Conservation (phyloP, 2,329 filamentous ascomycete species). For the Microdochium trichocladiopsis region DNA sequence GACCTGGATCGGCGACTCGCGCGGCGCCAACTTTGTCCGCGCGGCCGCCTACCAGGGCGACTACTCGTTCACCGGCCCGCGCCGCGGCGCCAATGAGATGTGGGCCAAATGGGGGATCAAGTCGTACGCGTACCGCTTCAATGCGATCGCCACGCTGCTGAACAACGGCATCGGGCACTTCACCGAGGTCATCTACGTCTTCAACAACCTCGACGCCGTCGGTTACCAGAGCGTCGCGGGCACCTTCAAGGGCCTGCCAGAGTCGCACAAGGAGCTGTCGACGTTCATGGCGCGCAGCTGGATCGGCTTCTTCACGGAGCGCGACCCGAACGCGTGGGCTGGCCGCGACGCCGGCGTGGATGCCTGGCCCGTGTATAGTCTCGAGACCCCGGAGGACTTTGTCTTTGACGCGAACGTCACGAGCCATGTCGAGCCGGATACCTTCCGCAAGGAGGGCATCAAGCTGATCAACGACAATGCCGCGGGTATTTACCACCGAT, state of each 20-base stretch:
- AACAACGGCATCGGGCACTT: constrained; percentile 15
- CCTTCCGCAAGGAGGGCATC: not conserved
- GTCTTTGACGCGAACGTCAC: constrained; percentile 2
- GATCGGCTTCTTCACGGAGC: constrained; percentile 1
- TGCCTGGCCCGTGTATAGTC: not conserved
- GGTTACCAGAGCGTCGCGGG: not conserved
- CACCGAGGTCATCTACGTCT: constrained; percentile 20
- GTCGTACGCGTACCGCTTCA: constrained; percentile 2
- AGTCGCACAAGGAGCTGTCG: not conserved
- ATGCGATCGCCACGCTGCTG: not conserved
- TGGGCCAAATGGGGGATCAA: not conserved
- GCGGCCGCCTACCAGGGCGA: constrained; percentile 1
- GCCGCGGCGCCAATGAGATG: not conserved
- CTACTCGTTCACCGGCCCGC: not conserved
- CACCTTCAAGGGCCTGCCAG: not conserved
- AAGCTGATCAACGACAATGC: not conserved
- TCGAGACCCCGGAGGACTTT: not conserved
- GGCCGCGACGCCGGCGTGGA: not conserved
- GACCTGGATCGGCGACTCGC: not conserved
- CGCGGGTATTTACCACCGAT: not conserved
- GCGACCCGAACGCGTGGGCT: not conserved
- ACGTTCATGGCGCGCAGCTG: constrained; percentile 1
- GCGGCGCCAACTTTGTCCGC: not conserved
- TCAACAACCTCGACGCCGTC: constrained; percentile 12
- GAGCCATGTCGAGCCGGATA: constrained; percentile 1